These are phyloP conservation scores for Paspalum vaginatum DNA, from an alignment of 176 grass and related monocot species.

Conservation along the genomic window DNA sequence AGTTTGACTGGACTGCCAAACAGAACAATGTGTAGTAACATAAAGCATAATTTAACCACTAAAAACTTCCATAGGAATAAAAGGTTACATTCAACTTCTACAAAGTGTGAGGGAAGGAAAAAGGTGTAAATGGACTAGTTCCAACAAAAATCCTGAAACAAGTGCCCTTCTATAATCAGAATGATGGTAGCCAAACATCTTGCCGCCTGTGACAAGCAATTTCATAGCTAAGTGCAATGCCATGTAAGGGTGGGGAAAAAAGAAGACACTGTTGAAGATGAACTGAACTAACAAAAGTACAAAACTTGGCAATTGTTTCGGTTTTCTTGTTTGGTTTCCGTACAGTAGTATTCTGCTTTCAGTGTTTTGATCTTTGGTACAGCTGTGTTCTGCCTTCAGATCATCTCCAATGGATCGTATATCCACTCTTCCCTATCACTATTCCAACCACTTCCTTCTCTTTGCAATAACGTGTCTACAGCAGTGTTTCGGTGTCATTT, in stretches of 20 bases:
- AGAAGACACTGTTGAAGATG: too few species aligned
- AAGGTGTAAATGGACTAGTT: neutral
- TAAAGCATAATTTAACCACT: neutral
- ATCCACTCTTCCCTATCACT: too few species aligned
- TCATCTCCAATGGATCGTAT: too few species aligned
- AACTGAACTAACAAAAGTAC: too few species aligned
- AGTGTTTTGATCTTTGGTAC: too few species aligned
- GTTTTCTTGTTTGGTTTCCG: too few species aligned
- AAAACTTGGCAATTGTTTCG: too few species aligned
- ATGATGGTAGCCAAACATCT: slow-evolving; percentile 21
- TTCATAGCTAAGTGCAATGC: neutral
- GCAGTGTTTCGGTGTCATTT: too few species aligned
- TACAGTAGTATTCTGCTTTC: too few species aligned
- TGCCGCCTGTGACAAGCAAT: neutral
- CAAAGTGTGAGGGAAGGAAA: neutral
- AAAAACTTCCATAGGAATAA: neutral
- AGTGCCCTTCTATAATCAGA: neutral
- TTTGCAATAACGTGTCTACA: too few species aligned
- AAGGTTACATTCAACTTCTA: neutral
- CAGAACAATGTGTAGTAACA: slow-evolving; percentile 2
- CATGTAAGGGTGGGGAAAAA: neutral
- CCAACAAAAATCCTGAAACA: neutral
- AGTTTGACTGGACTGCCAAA: neutral
- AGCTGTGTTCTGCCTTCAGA: too few species aligned
- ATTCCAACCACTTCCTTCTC: too few species aligned